phyloP scores from a whole-genome alignment of 2,329 filamentous ascomycete species.

The Chrysoporthe puriensis region DNA sequence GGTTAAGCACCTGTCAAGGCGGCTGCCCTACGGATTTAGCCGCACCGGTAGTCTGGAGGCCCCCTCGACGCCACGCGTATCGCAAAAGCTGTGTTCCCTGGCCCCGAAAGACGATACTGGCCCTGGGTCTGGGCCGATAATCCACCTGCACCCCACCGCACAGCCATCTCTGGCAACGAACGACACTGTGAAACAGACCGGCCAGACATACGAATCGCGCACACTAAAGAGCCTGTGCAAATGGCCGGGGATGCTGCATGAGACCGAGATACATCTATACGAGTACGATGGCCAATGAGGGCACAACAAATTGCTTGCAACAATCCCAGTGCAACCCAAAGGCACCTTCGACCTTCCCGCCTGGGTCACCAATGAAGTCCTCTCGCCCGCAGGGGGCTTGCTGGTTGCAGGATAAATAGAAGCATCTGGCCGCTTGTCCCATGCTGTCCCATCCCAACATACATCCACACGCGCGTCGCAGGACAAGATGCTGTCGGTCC shows the following conservation, averaged over 20 bases:
- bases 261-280: neutral
- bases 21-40: too few species aligned
- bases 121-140: too few species aligned
- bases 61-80: too few species aligned
- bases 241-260: neutral
- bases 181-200: neutral
- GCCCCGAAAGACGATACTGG: too few species aligned
- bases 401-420: neutral
- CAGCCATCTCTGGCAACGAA: neutral
- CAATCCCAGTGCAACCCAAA: neutral
- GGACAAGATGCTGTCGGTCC: neutral
- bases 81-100: too few species aligned
- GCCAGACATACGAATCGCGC: neutral
- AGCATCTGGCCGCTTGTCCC: neutral
- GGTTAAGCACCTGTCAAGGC: too few species aligned
- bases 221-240: neutral
- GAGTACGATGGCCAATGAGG: slow-evolving; percentile 1
- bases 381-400: neutral
- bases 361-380: neutral
- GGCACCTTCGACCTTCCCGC: neutral
- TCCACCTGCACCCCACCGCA: neutral
- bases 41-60: too few species aligned
- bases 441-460: neutral
- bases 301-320: neutral
- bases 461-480: neutral